phyloP scores from a whole-genome alignment of 2,329 filamentous ascomycete species.

The Sclerotinia spermophila region DNA sequence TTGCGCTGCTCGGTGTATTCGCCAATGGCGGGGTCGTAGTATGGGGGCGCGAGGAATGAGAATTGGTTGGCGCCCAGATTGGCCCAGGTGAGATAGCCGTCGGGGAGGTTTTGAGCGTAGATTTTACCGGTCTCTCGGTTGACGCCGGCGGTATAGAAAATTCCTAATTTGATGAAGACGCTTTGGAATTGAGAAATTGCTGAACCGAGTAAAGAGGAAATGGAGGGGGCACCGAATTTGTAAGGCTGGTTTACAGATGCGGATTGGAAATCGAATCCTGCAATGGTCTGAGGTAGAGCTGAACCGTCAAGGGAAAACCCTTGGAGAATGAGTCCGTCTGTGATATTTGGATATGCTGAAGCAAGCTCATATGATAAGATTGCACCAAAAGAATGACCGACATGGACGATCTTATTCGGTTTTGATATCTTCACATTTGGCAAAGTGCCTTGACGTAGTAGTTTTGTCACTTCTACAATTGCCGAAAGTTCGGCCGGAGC shows the following conservation, averaged over 20 bases:
- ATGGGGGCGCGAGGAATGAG: slow-evolving; percentile 6
- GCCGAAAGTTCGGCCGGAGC: slow-evolving; percentile 13
- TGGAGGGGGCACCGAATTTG: not conserved
- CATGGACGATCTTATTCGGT: slow-evolving; percentile 6
- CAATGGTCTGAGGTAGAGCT: not conserved
- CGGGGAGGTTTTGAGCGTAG: not conserved
- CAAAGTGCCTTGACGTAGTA: not conserved
- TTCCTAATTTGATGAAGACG: not conserved
- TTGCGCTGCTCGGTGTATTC: not conserved
- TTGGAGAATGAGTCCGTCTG: slow-evolving; percentile 17
- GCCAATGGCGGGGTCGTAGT: slow-evolving; percentile 5
- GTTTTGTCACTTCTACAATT: slow-evolving; percentile 10
- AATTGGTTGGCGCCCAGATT: slow-evolving; percentile 13
- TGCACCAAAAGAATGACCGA: slow-evolving; percentile 16
- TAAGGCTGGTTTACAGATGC: not conserved
- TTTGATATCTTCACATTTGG: not conserved
- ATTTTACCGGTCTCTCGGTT: not conserved
- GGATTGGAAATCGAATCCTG: not conserved
- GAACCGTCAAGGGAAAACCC: slow-evolving; percentile 6
- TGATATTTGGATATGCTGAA: not conserved
- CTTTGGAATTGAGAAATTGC: not conserved
- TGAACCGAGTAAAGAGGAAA: not conserved
- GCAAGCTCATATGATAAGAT: slow-evolving; percentile 12
- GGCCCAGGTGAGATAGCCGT: slow-evolving; percentile 15
- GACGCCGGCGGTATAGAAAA: not conserved